A percentile compares a stretch with the other conserved stretches of the same genome.
phyloP scores from a whole-genome alignment of 1,284 basidiomycete genomes.

The Volvariella surrecta region DNA sequence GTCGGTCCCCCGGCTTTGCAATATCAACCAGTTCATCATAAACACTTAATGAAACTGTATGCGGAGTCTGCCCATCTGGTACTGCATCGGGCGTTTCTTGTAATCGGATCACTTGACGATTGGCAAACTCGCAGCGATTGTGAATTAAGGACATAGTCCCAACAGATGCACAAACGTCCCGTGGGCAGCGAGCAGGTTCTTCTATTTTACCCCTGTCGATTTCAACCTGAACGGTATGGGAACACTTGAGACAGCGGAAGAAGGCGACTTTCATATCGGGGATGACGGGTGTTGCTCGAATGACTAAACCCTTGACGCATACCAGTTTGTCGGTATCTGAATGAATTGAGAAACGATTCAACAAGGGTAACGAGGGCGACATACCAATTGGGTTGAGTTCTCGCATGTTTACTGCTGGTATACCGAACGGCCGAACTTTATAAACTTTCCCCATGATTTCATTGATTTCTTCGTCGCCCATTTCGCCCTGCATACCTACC shows the following conservation, averaged over 20 bases:
- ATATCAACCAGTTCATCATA: constrained; percentile 98
- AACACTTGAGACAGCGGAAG: constrained; percentile 96
- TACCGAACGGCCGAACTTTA: constrained; percentile 88
- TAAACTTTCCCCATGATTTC: constrained; percentile 80
- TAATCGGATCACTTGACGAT: constrained; percentile 90
- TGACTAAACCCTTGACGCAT: constrained; percentile 93
- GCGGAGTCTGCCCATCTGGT: constrained; percentile 96
- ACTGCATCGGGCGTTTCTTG: constrained; percentile 98
- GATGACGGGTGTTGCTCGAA: constrained; percentile 94
- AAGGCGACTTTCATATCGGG: constrained; percentile 99
- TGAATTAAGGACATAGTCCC: constrained; percentile 95
- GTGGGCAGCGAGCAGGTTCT: constrained; percentile 86
- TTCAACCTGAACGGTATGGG: constrained; percentile 90
- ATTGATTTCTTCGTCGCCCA: constrained; percentile 70
- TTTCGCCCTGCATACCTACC: constrained; percentile 62
- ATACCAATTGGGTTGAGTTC: constrained; percentile 84
- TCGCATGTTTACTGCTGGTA: constrained; percentile 82
- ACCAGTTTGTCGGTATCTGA: constrained; percentile 95
- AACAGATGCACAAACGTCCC: constrained; percentile 82
- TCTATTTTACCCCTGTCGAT: constrained; percentile 95
- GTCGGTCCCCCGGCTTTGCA: constrained; percentile 89
- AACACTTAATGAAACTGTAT: constrained; percentile 91
- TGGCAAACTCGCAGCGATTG: constrained; percentile 94
- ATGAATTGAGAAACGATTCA: constrained; percentile 6
- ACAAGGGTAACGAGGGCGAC: constrained; percentile 14